Conservation (phyloP, 1,284 basidiomycete genomes). For the Inonotus obliquus region DNA sequence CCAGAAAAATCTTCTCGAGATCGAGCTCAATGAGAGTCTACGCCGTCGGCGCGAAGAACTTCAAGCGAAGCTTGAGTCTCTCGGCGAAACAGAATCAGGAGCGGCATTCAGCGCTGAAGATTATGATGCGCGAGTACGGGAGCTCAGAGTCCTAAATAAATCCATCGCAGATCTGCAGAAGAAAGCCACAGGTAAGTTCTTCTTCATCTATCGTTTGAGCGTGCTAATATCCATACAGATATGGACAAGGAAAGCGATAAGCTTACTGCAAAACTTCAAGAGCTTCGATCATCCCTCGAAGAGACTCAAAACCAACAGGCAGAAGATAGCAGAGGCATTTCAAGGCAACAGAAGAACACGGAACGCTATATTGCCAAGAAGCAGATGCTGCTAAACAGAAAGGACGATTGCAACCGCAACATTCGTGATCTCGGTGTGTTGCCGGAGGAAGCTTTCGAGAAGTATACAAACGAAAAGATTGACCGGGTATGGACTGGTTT, state of each 20-base stretch:
- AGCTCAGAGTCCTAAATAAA: conserved; percentile 61
- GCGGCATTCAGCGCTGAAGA: conserved; percentile 56
- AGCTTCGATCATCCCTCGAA: conserved; percentile 65
- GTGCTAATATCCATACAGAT: conserved; percentile 33
- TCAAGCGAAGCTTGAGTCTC: conserved; percentile 68
- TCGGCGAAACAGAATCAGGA: conserved; percentile 63
- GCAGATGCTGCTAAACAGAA: conserved; percentile 77
- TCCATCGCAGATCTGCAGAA: conserved; percentile 62
- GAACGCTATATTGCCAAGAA: conserved; percentile 92
- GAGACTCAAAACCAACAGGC: conserved; percentile 75
- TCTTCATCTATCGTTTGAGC: neutral
- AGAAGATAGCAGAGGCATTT: conserved; percentile 82
- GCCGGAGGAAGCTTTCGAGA: conserved; percentile 96
- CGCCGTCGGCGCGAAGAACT: conserved; percentile 77
- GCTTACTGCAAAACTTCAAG: conserved; percentile 60
- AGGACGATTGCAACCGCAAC: conserved; percentile 90
- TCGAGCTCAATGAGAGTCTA: conserved; percentile 90
- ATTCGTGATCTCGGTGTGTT: conserved; percentile 95
- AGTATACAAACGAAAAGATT: conserved; percentile 80
- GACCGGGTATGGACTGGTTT: conserved; percentile 60
- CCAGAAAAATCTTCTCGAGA: conserved; percentile 79
- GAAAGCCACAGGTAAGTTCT: conserved; percentile 56
- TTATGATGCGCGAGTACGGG: conserved; percentile 62
- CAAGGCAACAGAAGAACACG: conserved; percentile 89
- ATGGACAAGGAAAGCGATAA: conserved; percentile 71